These are phyloP conservation scores for Bolboschoenoplectus hybrid DNA, from an alignment of 202 grass and related monocot genomes.

Conservation along the genomic window DNA sequence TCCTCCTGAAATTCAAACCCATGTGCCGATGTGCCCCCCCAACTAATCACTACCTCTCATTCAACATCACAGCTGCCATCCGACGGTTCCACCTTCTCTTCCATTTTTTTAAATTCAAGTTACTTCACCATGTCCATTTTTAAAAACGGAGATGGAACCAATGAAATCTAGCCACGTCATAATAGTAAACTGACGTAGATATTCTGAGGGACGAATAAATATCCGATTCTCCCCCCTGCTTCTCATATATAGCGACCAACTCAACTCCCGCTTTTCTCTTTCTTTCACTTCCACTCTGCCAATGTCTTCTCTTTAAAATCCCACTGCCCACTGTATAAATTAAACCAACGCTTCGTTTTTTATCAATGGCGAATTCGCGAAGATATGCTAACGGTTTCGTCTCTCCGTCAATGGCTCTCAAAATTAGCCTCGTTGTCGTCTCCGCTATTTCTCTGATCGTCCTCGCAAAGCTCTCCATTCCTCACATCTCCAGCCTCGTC, in stretches of 20 bases:
- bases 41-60: not conserved
- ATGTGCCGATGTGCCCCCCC: not conserved
- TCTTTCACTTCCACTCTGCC: not conserved
- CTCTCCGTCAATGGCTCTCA: conserved; percentile 42
- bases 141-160: not conserved
- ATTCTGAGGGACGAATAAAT: not conserved
- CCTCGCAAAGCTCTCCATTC: conserved; percentile 44
- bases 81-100: not conserved
- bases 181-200: conserved; percentile 4
- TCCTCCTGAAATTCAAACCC: not conserved
- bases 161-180: not conserved
- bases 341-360: not conserved
- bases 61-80: conserved; percentile 1
- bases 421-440: conserved; percentile 50
- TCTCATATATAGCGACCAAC: conserved; percentile 1
- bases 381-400: not conserved
- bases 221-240: not conserved
- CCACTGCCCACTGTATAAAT: not conserved
- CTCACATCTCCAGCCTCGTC: conserved; percentile 44
- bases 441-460: conserved; percentile 38
- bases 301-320: not conserved
- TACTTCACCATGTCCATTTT: not conserved
- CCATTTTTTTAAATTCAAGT: not conserved
- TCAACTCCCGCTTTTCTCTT: conserved; percentile 16
- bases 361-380: conserved; percentile 35